phyloP scores from a whole-genome alignment of 306 rosid genomes.

The Abrus precatorius region DNA sequence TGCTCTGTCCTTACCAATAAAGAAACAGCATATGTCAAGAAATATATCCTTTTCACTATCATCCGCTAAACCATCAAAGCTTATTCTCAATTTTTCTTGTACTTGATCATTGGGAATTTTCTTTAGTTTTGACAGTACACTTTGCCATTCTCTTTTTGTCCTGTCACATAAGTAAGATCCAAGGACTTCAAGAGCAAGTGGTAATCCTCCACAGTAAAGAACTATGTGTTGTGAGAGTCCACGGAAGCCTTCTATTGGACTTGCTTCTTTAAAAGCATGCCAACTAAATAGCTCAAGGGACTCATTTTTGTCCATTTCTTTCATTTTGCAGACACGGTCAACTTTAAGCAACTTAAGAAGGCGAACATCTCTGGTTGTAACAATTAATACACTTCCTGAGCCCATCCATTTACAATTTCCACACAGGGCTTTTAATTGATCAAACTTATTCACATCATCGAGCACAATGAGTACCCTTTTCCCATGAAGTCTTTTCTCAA shows the following conservation, averaged over 20 bases:
- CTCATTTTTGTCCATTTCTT: slow-evolving; percentile 31
- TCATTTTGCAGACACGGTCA: background rate
- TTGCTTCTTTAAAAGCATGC: slow-evolving; percentile 28
- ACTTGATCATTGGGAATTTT: slow-evolving; percentile 14
- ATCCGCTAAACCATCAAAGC: background rate
- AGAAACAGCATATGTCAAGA: slow-evolving; percentile 48
- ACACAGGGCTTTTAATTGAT: background rate
- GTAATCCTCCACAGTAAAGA: slow-evolving; percentile 46
- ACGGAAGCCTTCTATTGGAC: background rate
- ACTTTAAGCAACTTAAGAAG: background rate
- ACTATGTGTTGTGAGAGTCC: slow-evolving; percentile 10
- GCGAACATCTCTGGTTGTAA: slow-evolving; percentile 42
- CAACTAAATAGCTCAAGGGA: slow-evolving; percentile 31
- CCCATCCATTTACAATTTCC: slow-evolving; percentile 28
- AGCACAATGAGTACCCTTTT: background rate
- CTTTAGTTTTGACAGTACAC: slow-evolving; percentile 36
- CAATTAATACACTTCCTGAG: slow-evolving; percentile 41
- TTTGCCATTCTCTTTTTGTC: slow-evolving; percentile 10
- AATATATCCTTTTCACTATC: slow-evolving; percentile 40
- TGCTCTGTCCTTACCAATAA: slow-evolving; percentile 35
- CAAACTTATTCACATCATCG: background rate
- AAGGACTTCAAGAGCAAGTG: slow-evolving; percentile 47
- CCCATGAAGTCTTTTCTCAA: background rate
- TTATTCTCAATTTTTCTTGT: no score
- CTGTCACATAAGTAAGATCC: slow-evolving; percentile 42